Percentiles rank a stretch among this genome's conserved stretches.
Conservation (phyloP, 2,329 filamentous ascomycete species). For the Aureobasidium sp. region DNA sequence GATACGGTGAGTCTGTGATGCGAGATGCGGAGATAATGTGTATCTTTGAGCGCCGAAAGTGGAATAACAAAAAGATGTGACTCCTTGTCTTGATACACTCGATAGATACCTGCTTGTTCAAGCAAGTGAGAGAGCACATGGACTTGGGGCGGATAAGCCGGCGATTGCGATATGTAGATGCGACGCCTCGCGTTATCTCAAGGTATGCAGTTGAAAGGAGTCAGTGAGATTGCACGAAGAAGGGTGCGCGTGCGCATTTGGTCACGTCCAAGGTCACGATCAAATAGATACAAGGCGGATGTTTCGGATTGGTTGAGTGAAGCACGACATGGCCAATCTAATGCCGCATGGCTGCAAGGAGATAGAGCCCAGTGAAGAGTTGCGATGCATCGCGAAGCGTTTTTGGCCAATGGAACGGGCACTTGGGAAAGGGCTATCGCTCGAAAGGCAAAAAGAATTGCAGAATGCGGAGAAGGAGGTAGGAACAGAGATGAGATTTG, state of each 20-base stretch:
- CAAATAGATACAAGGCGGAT: not conserved
- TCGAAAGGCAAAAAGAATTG: not conserved
- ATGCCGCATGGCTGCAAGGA: conserved; percentile 4
- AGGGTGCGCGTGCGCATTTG: not conserved
- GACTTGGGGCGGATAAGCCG: conserved; percentile 1
- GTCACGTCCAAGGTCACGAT: not conserved
- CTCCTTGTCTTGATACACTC: not conserved
- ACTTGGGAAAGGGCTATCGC: not conserved
- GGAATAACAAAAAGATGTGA: not conserved
- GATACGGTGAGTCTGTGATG: not conserved
- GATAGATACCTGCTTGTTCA: not conserved
- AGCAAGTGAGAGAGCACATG: not conserved
- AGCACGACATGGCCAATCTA: not conserved
- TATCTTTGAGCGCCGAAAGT: not conserved
- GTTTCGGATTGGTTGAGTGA: not conserved
- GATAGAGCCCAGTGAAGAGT: not conserved
- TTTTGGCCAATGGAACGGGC: not conserved
- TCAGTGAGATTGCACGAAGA: not conserved
- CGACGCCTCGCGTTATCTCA: not conserved
- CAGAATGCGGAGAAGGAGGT: conserved; percentile 8
- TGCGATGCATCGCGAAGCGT: not conserved
- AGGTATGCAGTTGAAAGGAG: conserved; percentile 9
- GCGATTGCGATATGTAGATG: not conserved
- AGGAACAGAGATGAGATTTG: conserved; percentile 1
- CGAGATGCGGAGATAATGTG: not conserved